Percentiles rank a stretch among this genome's conserved stretches.
Conservation (phyloP, 106 monocot species). For the Dendrobium chrysotoxum region DNA sequence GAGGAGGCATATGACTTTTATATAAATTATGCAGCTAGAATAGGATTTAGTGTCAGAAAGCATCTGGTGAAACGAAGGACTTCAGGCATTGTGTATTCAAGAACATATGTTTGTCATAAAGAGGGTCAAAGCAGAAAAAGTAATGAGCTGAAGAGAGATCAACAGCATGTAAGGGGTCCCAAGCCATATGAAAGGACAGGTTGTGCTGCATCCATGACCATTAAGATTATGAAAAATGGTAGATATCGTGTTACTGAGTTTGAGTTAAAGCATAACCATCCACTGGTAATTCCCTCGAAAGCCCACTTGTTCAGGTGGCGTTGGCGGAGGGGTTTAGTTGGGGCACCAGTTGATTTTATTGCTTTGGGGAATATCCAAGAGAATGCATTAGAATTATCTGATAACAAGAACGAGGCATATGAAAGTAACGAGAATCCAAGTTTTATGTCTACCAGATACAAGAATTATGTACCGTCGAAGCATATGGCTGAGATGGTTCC, state of each 20-base stretch:
- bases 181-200: conserved; percentile 23
- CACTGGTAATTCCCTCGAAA: conserved; percentile 8
- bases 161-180: conserved; percentile 2
- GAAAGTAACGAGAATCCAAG: too few relatives aligned
- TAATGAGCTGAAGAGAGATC: conserved; percentile 14
- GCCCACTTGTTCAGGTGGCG: conserved; percentile 16
- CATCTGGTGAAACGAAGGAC: conserved; percentile 23
- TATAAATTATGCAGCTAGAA: conserved; percentile 23
- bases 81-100: conserved; percentile 25
- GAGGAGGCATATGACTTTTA: conserved; percentile 43
- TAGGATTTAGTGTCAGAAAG: conserved; percentile 39
- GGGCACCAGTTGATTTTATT: not conserved
- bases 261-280: conserved; percentile 26
- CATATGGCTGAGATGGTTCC: not conserved
- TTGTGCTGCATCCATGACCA: conserved; percentile 20
- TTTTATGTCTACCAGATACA: not conserved
- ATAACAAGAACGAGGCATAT: not conserved
- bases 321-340: conserved; percentile 1
- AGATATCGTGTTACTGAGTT: conserved; percentile 23
- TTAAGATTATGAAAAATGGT: conserved; percentile 25
- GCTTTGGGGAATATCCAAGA: not conserved
- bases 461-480: conserved; percentile 1
- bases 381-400: not conserved
- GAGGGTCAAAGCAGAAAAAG: conserved; percentile 16
- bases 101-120: conserved; percentile 27